Conservation (phyloP, 1,284 basidiomycete species). For the Schizophyllum commune region DNA sequence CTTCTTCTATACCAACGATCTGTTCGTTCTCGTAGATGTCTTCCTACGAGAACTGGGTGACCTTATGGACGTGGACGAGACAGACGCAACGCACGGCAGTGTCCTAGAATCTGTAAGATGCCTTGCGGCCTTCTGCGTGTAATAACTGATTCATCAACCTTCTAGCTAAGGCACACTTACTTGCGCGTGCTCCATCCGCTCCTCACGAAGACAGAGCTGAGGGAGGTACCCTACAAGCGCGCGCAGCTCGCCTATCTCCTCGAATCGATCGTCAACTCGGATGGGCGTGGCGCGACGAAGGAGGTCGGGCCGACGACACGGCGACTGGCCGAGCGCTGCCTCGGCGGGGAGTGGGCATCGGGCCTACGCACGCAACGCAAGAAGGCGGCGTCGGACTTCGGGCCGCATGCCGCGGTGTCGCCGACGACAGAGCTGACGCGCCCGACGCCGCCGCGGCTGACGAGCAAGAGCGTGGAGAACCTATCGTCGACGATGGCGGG, state of each 20-base stretch:
- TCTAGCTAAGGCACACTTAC: conserved; percentile 90
- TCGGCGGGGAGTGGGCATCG: conserved; percentile 83
- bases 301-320: conserved; percentile 83
- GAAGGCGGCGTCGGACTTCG: conserved; percentile 20
- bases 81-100: conserved; percentile 62
- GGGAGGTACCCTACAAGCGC: conserved; percentile 83
- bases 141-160: background rate
- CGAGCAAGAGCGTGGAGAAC: conserved; percentile 56
- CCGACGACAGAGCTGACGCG: conserved; percentile 33
- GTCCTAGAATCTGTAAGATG: conserved; percentile 21
- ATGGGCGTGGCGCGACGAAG: conserved; percentile 64
- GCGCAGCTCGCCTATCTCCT: conserved; percentile 81
- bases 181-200: conserved; percentile 94
- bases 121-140: background rate
- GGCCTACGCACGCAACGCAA: conserved; percentile 39
- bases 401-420: conserved; percentile 32
- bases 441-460: conserved; percentile 35
- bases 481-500: conserved; percentile 26
- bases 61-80: conserved; percentile 73
- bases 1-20: conserved; percentile 98
- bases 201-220: conserved; percentile 90
- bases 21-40: conserved; percentile 93
- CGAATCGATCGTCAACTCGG: conserved; percentile 53
- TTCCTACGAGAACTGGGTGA: conserved; percentile 90
- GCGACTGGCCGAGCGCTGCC: conserved; percentile 88